phyloP scores from a whole-genome alignment of 768 basidiomycete genomes.

The Tylopilus balloui region DNA sequence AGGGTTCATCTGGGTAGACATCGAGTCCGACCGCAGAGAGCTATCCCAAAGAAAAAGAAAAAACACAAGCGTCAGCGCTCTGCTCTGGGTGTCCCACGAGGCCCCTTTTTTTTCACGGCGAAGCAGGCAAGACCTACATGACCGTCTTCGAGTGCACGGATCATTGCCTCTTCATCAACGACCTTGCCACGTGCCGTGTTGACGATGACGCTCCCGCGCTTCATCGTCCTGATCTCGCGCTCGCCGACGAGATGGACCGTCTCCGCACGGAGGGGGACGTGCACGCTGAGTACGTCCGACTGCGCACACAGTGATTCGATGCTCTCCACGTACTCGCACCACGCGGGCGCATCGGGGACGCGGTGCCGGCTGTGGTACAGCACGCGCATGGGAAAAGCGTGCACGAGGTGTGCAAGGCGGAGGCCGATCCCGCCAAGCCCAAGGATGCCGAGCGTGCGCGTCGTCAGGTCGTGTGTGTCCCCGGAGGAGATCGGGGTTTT shows the following conservation, averaged over 20 bases:
- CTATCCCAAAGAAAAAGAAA: constrained; percentile 22
- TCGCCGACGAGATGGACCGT: constrained; percentile 73
- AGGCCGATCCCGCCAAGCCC: constrained; percentile 76
- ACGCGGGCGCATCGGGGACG: constrained; percentile 53
- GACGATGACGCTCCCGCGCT: constrained; percentile 71
- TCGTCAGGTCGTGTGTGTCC: constrained; percentile 58
- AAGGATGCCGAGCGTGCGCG: constrained; percentile 66
- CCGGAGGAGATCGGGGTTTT: constrained; percentile 49
- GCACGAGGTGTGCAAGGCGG: constrained; percentile 64
- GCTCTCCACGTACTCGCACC: constrained; percentile 74
- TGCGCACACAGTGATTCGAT: constrained; percentile 57
- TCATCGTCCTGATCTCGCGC: constrained; percentile 70
- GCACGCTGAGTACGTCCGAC: constrained; percentile 82
- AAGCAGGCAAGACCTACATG: constrained; percentile 48
- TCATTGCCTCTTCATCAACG: constrained; percentile 82
- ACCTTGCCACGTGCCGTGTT: constrained; percentile 90
- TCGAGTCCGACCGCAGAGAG: constrained; percentile 65
- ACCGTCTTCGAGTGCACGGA: constrained; percentile 78
- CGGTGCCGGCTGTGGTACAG: constrained; percentile 72
- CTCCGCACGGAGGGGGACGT: constrained; percentile 71
- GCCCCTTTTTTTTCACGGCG: too few relatives aligned
- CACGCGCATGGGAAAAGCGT: constrained; percentile 85
- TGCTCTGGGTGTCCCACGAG: too few relatives aligned
- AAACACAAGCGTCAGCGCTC: not conserved
- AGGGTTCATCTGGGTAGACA: constrained; percentile 82